Evolutionary conservation across 2,329 filamentous ascomycete genomes (phyloP).

Genomic region (Lecanoromycetidae sp.): DNA sequence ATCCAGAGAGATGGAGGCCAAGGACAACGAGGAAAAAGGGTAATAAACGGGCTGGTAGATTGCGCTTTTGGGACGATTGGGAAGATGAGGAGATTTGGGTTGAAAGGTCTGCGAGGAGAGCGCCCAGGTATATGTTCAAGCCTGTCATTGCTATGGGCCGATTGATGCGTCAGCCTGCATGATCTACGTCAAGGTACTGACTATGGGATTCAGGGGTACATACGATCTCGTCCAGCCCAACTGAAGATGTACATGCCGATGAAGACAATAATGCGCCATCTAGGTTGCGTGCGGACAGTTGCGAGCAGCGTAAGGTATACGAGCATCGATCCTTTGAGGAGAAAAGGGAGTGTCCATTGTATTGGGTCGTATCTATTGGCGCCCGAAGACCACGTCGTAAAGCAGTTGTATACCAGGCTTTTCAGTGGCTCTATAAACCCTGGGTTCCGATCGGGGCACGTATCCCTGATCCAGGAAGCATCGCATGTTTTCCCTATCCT

Average conservation of each 20-base stretch:
- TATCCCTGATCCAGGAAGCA: conserved; percentile 10
- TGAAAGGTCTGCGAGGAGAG: conserved; percentile 18
- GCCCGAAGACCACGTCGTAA: conserved; percentile 17
- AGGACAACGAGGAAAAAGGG: conserved; percentile 6
- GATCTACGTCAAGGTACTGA: too few species aligned
- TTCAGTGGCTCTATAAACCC: conserved; percentile 9
- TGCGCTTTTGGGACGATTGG: not conserved
- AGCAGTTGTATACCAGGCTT: conserved; percentile 13
- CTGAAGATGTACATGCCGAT: conserved; percentile 17
- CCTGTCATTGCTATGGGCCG: conserved; percentile 15
- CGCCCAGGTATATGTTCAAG: conserved; percentile 17
- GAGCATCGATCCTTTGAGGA: conserved; percentile 18
- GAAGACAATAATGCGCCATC: conserved; percentile 18
- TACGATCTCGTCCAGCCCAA: conserved; percentile 17
- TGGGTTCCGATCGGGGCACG: conserved; percentile 7
- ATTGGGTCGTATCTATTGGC: conserved; percentile 19
- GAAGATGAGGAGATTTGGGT: not conserved
- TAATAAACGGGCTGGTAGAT: conserved; percentile 1
- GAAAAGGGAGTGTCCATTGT: conserved; percentile 16
- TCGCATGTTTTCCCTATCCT: conserved; percentile 22
- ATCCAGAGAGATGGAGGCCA: conserved; percentile 13
- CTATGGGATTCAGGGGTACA: not conserved
- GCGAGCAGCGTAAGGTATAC: conserved; percentile 19
- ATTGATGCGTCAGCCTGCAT: not conserved
- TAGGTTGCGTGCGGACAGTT: conserved; percentile 16